phyloP scores from a whole-genome alignment of 768 basidiomycete genomes.

The Kwoniella botswanensis region DNA sequence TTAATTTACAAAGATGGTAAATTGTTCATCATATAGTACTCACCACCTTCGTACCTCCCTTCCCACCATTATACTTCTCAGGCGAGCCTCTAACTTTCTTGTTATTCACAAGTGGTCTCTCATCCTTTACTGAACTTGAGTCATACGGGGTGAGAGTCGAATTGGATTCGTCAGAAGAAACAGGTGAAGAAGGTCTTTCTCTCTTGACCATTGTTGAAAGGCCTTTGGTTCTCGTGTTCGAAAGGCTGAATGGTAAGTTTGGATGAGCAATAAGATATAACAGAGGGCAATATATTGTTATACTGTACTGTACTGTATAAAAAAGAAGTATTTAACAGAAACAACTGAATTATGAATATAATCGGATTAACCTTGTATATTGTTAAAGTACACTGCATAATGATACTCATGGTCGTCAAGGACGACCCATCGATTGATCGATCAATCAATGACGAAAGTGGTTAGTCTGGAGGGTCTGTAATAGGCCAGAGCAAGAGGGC shows the following conservation, averaged over 20 bases:
- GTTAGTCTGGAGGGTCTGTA: too few species aligned
- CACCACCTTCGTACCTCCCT: background rate
- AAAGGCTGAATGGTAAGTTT: background rate
- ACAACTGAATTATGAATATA: background rate
- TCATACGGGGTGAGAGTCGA: conserved; percentile 4
- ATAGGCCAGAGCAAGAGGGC: too few species aligned
- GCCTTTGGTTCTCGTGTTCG: background rate
- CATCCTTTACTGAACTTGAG: conserved; percentile 5
- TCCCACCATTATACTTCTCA: background rate
- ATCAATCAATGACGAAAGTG: too few species aligned
- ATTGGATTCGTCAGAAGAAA: background rate
- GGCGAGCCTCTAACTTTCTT: background rate
- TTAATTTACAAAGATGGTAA: background rate
- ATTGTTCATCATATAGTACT: background rate
- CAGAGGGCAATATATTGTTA: background rate
- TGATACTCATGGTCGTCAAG: background rate
- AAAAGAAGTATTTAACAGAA: background rate
- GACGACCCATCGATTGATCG: background rate
- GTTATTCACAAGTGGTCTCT: background rate
- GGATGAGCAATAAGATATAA: too few species aligned
- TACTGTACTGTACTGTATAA: background rate
- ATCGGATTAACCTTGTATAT: too few species aligned
- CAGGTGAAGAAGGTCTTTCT: conserved; percentile 1
- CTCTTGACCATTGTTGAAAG: background rate
- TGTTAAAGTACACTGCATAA: too few species aligned